phyloP scores from a whole-genome alignment of 2,329 filamentous ascomycete species.

The Cordyceps tenuipes region DNA sequence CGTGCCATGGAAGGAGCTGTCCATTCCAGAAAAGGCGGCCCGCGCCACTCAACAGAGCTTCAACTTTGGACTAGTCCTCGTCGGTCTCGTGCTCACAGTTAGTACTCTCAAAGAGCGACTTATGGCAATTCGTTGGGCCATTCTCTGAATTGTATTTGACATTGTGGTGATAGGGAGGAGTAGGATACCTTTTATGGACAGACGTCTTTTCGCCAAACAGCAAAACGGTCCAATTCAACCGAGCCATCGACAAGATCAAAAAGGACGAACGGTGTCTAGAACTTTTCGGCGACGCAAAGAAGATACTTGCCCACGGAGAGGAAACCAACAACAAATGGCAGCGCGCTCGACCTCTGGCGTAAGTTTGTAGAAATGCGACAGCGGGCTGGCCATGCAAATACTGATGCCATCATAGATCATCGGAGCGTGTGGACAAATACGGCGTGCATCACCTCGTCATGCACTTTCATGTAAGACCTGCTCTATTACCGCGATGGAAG shows the following conservation, averaged over 20 bases:
- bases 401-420: slow-evolving; percentile 43
- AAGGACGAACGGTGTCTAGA: slow-evolving; percentile 61
- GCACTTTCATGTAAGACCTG: slow-evolving; percentile 64
- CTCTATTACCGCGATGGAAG: not conserved
- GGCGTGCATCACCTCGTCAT: slow-evolving; percentile 77
- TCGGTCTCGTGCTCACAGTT: slow-evolving; percentile 71
- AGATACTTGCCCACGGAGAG: slow-evolving; percentile 77
- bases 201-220: slow-evolving; percentile 81
- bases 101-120: slow-evolving; percentile 17
- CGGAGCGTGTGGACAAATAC: slow-evolving; percentile 58
- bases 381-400: not conserved
- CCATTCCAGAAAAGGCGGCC: slow-evolving; percentile 66
- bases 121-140: not conserved
- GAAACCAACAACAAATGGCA: slow-evolving; percentile 77
- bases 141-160: not conserved
- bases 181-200: slow-evolving; percentile 68
- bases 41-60: slow-evolving; percentile 84
- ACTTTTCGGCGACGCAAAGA: slow-evolving; percentile 63
- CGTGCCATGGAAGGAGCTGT: slow-evolving; percentile 73
- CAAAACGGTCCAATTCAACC: slow-evolving; percentile 82
- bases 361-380: slow-evolving; percentile 12
- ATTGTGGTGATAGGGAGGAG: slow-evolving; percentile 49
- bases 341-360: slow-evolving; percentile 54
- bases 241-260: slow-evolving; percentile 71
- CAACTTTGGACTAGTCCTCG: slow-evolving; percentile 71